These are phyloP conservation scores for Eimeria zaria DNA, from an alignment of 169 alveolate species.

Conservation along the genomic window DNA sequence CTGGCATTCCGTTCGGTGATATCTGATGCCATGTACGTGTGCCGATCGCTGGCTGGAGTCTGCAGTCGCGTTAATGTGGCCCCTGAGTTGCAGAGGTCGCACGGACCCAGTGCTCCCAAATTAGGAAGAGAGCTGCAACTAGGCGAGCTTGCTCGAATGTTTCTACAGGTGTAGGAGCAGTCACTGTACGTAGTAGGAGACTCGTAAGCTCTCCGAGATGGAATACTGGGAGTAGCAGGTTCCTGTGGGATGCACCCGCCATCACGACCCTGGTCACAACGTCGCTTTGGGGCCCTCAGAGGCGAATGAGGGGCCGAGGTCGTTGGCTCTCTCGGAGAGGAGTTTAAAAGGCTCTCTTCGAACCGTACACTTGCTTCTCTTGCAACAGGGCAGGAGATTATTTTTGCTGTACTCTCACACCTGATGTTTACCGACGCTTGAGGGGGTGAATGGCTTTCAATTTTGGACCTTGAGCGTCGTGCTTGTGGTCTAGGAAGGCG, in stretches of 20 bases:
- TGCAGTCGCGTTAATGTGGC: not conserved
- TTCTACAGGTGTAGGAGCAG: slow-evolving; percentile 4
- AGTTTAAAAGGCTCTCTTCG: not conserved
- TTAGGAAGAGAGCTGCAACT: slow-evolving; percentile 56
- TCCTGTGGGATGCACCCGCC: slow-evolving; percentile 9
- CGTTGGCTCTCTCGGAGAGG: slow-evolving; percentile 58
- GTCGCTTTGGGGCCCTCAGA: not conserved
- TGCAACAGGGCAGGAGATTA: slow-evolving; percentile 32
- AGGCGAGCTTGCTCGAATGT: slow-evolving; percentile 7
- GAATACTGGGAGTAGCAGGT: not conserved
- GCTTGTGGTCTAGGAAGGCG: slow-evolving; percentile 51
- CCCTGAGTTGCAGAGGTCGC: slow-evolving; percentile 62
- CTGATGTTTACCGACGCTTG: slow-evolving; percentile 39
- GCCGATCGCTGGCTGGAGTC: not conserved
- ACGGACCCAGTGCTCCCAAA: slow-evolving; percentile 72
- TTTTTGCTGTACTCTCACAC: slow-evolving; percentile 59
- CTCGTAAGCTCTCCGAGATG: slow-evolving; percentile 20
- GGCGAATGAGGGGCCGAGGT: not conserved
- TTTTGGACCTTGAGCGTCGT: slow-evolving; percentile 15
- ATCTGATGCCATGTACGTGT: slow-evolving; percentile 4
- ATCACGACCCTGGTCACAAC: not conserved
- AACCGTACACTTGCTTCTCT: slow-evolving; percentile 34
- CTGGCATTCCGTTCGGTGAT: not conserved
- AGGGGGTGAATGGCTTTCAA: slow-evolving; percentile 42
- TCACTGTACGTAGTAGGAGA: not conserved